Base-by-base conservation (phyloP, 768 basidiomycete species). In the Psilocybe cubensis region DNA sequence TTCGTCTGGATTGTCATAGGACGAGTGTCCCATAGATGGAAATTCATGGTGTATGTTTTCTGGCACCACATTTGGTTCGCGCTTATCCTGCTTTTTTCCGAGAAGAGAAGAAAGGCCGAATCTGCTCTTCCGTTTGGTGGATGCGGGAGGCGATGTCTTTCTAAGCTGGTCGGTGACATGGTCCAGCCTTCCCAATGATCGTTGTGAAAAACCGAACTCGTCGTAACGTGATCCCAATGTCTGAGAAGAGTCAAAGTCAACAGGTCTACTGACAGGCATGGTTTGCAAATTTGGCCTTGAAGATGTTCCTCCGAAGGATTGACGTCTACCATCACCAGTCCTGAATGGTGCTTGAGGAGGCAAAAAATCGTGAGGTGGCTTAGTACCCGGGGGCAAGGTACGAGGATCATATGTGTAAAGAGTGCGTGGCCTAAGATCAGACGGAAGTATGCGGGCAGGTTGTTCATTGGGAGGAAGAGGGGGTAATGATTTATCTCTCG, bases 401-500 rank as follows among this genome's bases (percentile, higher is more conserved):
- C 79, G 82, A 57, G 83, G 76, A 65, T 88, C 85, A 60, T 82
- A 83, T 0, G 83, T 78, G 59, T 85, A 88, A 53, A 89, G 74
- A 2, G 89, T 91, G 54, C 82, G 85, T 6, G 89, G 87, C 29
- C 88, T 81, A 5, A 66, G 60, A 40, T 87, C 86, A 1, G 74
- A 70, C n/a, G 74, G 74, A 12, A 72, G 66, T 31, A 76, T 78
- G 12, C 64, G 63, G 24, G 74, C 72, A 47, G 74, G 74, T 25
- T 75, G 67, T 65, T 79, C 79, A 14, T 77, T 81, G 2, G 88
- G 88, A 1, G 92, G 92, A 40, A 94, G 79, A 9, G 92, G 91
- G 4, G 92, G 92, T 3, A 94, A 72, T 4, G 85, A 88, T 65
- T 94, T 94, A 58, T 93, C 90, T 47, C 88, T 76, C 73, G 53